Evolutionary conservation across 2,329 filamentous ascomycete genomes (phyloP).

Genomic region (Cordyceps farinosa): DNA sequence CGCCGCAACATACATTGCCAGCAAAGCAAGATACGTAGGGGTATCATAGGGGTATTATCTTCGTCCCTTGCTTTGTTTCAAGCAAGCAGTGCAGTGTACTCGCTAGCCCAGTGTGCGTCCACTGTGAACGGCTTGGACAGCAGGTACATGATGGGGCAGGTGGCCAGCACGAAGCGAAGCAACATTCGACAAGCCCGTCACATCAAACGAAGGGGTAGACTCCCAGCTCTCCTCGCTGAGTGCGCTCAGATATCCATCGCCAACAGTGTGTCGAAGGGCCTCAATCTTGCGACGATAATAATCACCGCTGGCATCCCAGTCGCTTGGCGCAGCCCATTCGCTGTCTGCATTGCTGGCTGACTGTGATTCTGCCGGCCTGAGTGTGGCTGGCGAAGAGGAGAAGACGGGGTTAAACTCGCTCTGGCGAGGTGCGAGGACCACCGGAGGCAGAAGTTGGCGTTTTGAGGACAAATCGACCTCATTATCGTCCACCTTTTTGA

Average conservation of each 20-base stretch:
- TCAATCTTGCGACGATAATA: constrained; percentile 87
- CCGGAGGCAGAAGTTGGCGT: constrained; percentile 31
- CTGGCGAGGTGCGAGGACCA: constrained; percentile 22
- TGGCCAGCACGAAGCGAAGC: constrained; percentile 31
- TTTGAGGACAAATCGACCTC: constrained; percentile 28
- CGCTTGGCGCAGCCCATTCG: constrained; percentile 30
- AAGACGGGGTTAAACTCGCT: constrained; percentile 2
- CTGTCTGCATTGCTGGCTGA: not conserved
- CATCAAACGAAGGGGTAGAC: constrained; percentile 23
- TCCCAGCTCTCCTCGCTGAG: constrained; percentile 75
- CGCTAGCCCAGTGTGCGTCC: constrained; percentile 48
- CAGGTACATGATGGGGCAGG: constrained; percentile 29
- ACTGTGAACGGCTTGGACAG: constrained; percentile 49
- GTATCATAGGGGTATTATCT: constrained; percentile 14
- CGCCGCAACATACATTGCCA: not conserved
- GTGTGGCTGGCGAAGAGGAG: constrained; percentile 26
- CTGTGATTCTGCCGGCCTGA: constrained; percentile 27
- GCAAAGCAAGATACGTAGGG: not conserved
- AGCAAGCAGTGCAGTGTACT: constrained; percentile 15
- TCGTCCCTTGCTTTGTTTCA: constrained; percentile 6
- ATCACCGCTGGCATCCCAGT: constrained; percentile 69
- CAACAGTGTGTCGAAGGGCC: constrained; percentile 77
- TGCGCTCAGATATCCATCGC: constrained; percentile 81
- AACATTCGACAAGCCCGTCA: constrained; percentile 26
- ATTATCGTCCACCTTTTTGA: constrained; percentile 19